These are phyloP conservation scores for Corylus avellana DNA, from an alignment of 306 rosid genomes.

Conservation along the genomic window DNA sequence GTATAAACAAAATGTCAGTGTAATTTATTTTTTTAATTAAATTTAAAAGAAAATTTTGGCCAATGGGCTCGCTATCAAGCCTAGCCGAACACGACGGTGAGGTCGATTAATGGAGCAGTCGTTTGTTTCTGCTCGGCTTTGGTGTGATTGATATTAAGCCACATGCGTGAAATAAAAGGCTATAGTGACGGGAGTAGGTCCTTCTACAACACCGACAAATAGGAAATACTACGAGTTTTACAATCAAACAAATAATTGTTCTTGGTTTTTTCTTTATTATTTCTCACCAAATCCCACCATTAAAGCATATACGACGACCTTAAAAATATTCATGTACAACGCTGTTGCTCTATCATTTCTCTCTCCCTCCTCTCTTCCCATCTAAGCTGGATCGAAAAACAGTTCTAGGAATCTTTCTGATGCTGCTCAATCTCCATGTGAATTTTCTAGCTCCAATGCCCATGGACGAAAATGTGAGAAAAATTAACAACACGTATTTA, in stretches of 20 bases:
- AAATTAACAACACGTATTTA: background rate
- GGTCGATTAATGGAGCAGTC: too few species aligned
- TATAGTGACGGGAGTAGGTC: background rate
- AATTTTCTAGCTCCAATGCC: background rate
- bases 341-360: background rate
- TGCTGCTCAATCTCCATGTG: background rate
- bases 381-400: background rate
- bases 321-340: conserved; percentile 6
- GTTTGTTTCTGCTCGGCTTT: background rate
- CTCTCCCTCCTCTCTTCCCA: background rate
- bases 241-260: conserved; percentile 13
- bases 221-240: background rate
- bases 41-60: too few species aligned
- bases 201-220: background rate
- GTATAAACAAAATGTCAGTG: too few species aligned
- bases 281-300: conserved; percentile 21
- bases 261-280: conserved; percentile 27
- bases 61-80: too few species aligned
- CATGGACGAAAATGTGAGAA: background rate
- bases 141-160: too few species aligned
- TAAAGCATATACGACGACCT: conserved; percentile 8
- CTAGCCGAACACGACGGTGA: too few species aligned
- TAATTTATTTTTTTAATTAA: too few species aligned
- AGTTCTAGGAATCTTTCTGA: conserved; percentile 1
- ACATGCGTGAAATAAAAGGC: too few species aligned